phyloP scores from a whole-genome alignment of 257 asterid genomes.

The Solanum chiquidenum region DNA sequence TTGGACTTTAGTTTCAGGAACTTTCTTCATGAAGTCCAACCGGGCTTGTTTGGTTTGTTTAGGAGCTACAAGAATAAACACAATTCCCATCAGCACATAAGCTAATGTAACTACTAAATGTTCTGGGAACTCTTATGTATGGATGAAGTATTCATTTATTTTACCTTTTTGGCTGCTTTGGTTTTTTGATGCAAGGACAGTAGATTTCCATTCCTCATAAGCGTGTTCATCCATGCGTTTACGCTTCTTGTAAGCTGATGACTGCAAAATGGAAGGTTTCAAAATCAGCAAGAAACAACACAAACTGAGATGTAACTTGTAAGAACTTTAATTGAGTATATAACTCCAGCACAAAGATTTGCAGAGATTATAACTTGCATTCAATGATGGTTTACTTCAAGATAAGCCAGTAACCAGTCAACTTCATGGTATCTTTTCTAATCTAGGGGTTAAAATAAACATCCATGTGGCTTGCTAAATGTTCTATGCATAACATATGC shows the following conservation, averaged over 20 bases:
- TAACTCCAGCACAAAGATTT: background rate
- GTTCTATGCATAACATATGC: background rate
- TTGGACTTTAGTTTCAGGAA: constrained; percentile 38
- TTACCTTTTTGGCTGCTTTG: constrained; percentile 41
- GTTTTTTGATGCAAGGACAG: constrained; percentile 53
- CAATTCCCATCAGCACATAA: background rate
- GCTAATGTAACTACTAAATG: background rate
- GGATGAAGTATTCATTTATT: background rate
- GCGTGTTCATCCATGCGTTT: constrained; percentile 41
- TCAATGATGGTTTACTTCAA: background rate
- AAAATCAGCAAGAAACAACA: background rate
- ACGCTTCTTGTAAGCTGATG: constrained; percentile 66
- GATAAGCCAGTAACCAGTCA: background rate
- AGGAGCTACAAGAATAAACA: constrained; percentile 28
- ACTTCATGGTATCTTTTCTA: background rate
- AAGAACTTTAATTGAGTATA: background rate
- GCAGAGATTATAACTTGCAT: background rate
- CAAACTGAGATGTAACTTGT: background rate
- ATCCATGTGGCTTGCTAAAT: background rate
- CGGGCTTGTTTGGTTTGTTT: constrained; percentile 56
- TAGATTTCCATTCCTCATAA: constrained; percentile 66
- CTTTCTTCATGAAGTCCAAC: constrained; percentile 47
- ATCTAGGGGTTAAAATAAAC: background rate
- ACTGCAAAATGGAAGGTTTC: constrained; percentile 26
- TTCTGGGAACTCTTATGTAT: background rate